These are phyloP conservation scores for Thermoascus crustaceus DNA, from an alignment of 2,329 filamentous ascomycete genomes.

Conservation along the genomic window DNA sequence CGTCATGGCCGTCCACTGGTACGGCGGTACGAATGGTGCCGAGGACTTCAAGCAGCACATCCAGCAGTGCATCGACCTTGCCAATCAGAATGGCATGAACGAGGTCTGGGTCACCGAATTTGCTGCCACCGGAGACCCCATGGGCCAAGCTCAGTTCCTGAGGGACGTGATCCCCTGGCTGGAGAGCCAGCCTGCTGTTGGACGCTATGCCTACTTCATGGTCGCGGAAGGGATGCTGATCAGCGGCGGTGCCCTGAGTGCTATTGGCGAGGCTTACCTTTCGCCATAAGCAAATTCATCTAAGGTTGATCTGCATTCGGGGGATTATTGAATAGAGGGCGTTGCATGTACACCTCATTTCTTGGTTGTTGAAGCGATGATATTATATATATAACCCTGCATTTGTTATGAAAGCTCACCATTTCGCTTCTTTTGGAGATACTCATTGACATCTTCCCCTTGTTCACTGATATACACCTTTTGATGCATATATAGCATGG, in stretches of 20 bases:
- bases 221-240: constrained; percentile 27
- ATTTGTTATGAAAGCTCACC: no score
- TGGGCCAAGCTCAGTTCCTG: constrained; percentile 28
- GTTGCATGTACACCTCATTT: no score
- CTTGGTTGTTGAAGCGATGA: no score
- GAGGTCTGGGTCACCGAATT: constrained; percentile 42
- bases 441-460: no score
- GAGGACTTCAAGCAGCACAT: constrained; percentile 31
- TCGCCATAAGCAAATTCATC: no score
- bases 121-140: constrained; percentile 20
- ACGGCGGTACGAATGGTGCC: constrained; percentile 21
- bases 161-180: constrained; percentile 31
- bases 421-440: no score
- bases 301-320: no score
- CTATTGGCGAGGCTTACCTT: constrained; percentile 26
- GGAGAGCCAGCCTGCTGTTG: constrained; percentile 28
- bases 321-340: no score
- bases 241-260: constrained; percentile 17
- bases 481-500: no score
- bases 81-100: constrained; percentile 23
- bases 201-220: constrained; percentile 38
- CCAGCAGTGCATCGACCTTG: constrained; percentile 26
- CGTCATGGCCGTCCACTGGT: constrained; percentile 40
- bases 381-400: no score
- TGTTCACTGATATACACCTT: no score